These are phyloP conservation scores for Serendipita sp. DNA, from an alignment of 768 basidiomycete species.

Conservation along the genomic window DNA sequence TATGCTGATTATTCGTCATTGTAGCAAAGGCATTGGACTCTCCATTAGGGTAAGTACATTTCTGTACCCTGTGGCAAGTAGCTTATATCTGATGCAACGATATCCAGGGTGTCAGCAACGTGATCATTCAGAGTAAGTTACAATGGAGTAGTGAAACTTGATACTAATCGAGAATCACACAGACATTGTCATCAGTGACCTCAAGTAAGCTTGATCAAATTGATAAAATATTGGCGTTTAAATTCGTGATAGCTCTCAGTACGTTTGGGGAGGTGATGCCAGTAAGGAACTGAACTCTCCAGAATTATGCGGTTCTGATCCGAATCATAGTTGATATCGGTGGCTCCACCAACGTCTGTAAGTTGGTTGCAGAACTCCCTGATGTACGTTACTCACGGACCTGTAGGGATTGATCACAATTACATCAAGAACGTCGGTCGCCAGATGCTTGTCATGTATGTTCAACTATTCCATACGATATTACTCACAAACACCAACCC, in stretches of 20 bases:
- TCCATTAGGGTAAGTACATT: background rate
- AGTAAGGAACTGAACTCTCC: background rate
- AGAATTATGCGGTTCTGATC: background rate
- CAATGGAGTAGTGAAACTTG: background rate
- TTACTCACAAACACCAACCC: too few relatives aligned
- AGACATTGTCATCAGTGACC: background rate
- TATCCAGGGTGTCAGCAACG: background rate
- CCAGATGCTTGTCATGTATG: too few relatives aligned
- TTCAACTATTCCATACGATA: too few relatives aligned
- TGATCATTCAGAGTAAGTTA: background rate
- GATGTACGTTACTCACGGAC: too few relatives aligned
- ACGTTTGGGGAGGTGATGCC: constrained; percentile 7
- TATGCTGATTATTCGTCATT: background rate
- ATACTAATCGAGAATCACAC: background rate
- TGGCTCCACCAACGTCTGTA: background rate
- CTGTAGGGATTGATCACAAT: too few relatives aligned
- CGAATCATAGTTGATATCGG: background rate
- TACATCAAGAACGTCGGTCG: too few relatives aligned
- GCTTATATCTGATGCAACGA: background rate
- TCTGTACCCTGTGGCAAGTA: background rate
- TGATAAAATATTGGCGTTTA: too few relatives aligned
- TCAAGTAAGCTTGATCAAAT: background rate
- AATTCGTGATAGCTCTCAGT: background rate
- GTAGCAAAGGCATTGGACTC: constrained; percentile 3
- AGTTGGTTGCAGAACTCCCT: background rate